These are phyloP conservation scores for Phytophthora capsici DNA, from an alignment of 352 stramenopile species.

Conservation along the genomic window DNA sequence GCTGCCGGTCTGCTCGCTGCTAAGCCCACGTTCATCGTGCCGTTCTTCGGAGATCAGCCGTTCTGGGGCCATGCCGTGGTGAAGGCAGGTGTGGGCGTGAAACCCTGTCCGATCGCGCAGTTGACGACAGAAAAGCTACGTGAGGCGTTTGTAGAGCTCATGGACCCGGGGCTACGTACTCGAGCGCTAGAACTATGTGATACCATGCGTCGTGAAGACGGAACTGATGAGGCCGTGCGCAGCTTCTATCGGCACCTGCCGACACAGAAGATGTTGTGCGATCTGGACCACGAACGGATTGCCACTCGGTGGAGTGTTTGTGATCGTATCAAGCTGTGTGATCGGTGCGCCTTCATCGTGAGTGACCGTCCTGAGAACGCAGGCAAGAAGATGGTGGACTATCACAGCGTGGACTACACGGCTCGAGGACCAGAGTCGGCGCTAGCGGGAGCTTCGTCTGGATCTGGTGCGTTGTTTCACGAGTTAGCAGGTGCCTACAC, in stretches of 20 bases:
- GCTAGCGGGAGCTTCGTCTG: slow-evolving; percentile 22
- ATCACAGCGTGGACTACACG: slow-evolving; percentile 47
- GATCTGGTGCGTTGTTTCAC: slow-evolving; percentile 24
- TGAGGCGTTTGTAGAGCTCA: slow-evolving; percentile 72
- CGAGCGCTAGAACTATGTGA: slow-evolving; percentile 49
- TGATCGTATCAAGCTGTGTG: slow-evolving; percentile 47
- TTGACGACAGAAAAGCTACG: slow-evolving; percentile 80
- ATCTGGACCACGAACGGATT: slow-evolving; percentile 34
- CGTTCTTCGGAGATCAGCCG: slow-evolving; percentile 95
- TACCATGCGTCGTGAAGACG: slow-evolving; percentile 82
- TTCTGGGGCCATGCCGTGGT: slow-evolving; percentile 94
- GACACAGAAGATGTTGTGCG: slow-evolving; percentile 83
- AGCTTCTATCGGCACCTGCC: slow-evolving; percentile 88
- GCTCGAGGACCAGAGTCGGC: slow-evolving; percentile 38
- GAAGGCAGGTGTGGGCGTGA: slow-evolving; percentile 74
- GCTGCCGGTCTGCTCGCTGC: slow-evolving; percentile 87
- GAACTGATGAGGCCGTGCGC: slow-evolving; percentile 73
- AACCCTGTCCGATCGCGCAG: slow-evolving; percentile 77
- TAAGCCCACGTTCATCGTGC: slow-evolving; percentile 93
- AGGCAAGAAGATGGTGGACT: slow-evolving; percentile 30
- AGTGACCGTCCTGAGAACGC: slow-evolving; percentile 26
- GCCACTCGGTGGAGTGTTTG: slow-evolving; percentile 39
- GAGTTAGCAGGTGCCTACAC: slow-evolving; percentile 49
- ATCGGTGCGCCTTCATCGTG: slow-evolving; percentile 41
- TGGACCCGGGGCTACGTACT: slow-evolving; percentile 44